phyloP scores from a whole-genome alignment of 768 basidiomycete genomes.

The Hygrophorus pudorinus region DNA sequence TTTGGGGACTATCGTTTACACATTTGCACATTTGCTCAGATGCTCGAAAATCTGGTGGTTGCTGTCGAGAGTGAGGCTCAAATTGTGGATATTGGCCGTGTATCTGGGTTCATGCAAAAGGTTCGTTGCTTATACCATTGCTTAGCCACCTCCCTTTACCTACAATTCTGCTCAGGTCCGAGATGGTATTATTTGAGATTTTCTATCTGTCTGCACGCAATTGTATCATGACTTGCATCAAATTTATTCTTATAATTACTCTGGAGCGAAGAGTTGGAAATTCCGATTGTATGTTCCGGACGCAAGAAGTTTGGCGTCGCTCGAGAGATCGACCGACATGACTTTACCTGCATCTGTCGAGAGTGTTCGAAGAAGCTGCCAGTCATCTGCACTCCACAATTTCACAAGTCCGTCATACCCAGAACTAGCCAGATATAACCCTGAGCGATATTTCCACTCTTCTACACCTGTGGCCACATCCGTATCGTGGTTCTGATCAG shows the following conservation, averaged over 20 bases:
- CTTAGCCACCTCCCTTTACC: neutral
- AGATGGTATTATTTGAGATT: conserved; percentile 40
- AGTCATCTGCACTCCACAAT: conserved; percentile 96
- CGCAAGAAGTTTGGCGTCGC: conserved; percentile 75
- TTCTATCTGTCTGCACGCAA: conserved; percentile 14
- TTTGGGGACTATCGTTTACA: conserved; percentile 9
- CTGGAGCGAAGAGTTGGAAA: conserved; percentile 87
- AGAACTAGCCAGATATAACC: conserved; percentile 85
- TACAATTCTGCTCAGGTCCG: conserved; percentile 31
- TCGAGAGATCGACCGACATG: conserved; percentile 91
- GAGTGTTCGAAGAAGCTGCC: conserved; percentile 83
- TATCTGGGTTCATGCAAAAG: conserved; percentile 90
- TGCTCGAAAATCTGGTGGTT: conserved; percentile 75
- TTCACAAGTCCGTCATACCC: conserved; percentile 96
- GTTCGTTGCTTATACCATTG: conserved; percentile 24
- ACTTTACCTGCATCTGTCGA: conserved; percentile 97
- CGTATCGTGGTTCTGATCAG: conserved; percentile 23
- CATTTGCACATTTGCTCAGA: conserved; percentile 30
- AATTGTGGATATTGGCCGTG: conserved; percentile 72
- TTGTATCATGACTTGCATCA: conserved; percentile 23
- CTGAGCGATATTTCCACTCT: conserved; percentile 76
- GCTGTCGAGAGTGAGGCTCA: conserved; percentile 85
- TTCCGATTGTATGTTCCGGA: conserved; percentile 90
- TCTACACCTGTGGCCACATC: conserved; percentile 35
- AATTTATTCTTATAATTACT: conserved; percentile 22